These are phyloP conservation scores for Zanthoxylum bungeanum DNA, from an alignment of 345 rosid genomes.

Conservation along the genomic window DNA sequence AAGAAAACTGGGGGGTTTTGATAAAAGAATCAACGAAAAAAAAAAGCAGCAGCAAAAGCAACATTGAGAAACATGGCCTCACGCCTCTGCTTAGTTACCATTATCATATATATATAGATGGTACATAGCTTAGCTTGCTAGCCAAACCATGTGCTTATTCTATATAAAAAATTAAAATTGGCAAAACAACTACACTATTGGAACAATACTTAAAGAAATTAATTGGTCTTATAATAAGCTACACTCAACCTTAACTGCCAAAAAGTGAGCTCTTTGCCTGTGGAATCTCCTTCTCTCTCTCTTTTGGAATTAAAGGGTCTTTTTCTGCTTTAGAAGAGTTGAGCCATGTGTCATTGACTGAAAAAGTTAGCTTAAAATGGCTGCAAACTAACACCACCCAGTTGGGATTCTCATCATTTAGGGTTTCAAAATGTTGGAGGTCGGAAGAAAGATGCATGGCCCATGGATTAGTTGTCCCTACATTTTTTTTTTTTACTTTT, in stretches of 20 bases:
- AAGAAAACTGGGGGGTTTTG: conserved; percentile 7
- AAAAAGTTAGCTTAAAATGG: conserved; percentile 26
- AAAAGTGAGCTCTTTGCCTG: conserved; percentile 8
- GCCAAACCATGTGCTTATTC: conserved; percentile 33
- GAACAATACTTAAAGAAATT: background rate
- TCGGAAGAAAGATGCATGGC: conserved; percentile 6
- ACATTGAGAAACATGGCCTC: conserved; percentile 36
- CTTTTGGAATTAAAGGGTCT: background rate
- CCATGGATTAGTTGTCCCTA: background rate
- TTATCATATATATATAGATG: background rate
- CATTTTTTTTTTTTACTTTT: background rate
- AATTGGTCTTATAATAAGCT: conserved; percentile 5
- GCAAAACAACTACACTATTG: conserved; percentile 16
- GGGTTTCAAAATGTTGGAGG: conserved; percentile 20
- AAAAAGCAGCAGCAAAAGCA: conserved; percentile 16
- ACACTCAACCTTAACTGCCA: background rate
- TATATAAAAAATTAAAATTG: conserved; percentile 7
- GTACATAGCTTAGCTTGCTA: conserved; percentile 10
- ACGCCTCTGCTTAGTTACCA: conserved; percentile 7
- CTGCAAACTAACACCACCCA: conserved; percentile 23
- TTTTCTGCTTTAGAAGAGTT: conserved; percentile 8
- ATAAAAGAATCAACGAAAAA: background rate
- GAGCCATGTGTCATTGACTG: conserved; percentile 27
- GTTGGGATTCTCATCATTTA: conserved; percentile 33
- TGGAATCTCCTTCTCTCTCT: conserved; percentile 30